Conservation (phyloP, 1,139 yeast species). For the Lizanozyma gosingica region DNA sequence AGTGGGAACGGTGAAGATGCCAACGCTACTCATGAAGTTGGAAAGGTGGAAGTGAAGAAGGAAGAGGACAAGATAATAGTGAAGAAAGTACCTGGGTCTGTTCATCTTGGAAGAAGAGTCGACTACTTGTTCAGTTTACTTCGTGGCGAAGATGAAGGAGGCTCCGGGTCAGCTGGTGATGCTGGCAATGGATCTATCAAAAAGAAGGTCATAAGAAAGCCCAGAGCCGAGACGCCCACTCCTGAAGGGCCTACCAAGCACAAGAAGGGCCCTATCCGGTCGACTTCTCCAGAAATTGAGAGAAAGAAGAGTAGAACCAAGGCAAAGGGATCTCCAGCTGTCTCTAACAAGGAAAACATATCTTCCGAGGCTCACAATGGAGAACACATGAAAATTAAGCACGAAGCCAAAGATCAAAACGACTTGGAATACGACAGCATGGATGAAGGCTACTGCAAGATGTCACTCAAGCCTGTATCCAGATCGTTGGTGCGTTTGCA, state of each 20-base stretch:
- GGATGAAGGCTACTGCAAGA: conserved; percentile 70
- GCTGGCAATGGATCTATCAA: conserved; percentile 5
- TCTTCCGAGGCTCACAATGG: conserved; percentile 11
- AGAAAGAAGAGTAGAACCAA: conserved; percentile 4
- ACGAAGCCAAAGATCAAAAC: conserved; percentile 18
- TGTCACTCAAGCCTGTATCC: conserved; percentile 61
- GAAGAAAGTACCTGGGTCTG: conserved; percentile 82
- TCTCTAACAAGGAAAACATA: conserved; percentile 7
- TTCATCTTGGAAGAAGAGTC: conserved; percentile 87
- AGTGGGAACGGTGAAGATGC: conserved; percentile 4
- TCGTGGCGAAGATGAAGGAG: conserved; percentile 41
- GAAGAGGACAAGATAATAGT: conserved; percentile 18
- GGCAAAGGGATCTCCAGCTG: conserved; percentile 10
- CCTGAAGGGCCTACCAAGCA: conserved; percentile 7
- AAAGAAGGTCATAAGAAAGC: conserved; percentile 6
- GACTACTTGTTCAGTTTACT: conserved; percentile 75
- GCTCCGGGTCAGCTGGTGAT: conserved; percentile 4
- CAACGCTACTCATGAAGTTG: conserved; percentile 15
- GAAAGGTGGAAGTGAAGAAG: conserved; percentile 25
- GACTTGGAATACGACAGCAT: conserved; percentile 66
- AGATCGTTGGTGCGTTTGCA: conserved; percentile 66
- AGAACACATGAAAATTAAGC: conserved; percentile 2
- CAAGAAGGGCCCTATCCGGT: conserved; percentile 1
- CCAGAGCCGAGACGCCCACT: conserved; percentile 14
- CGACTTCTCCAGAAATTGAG: background rate